phyloP scores from a whole-genome alignment of 2,329 filamentous ascomycete species.

The Cytospora leucostoma region DNA sequence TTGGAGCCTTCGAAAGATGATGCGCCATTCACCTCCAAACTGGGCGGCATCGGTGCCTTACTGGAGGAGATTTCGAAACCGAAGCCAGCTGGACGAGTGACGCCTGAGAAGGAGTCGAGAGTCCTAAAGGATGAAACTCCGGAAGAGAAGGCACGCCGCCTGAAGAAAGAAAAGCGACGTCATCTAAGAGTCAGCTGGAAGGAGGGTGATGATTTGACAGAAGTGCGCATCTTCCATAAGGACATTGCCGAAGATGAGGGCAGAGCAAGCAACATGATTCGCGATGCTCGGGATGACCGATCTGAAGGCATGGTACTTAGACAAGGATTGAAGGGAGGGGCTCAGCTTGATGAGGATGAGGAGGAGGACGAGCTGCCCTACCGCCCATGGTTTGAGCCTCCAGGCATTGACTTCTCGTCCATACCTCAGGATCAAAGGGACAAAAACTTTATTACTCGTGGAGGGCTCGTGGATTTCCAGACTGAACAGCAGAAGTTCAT shows the following conservation, averaged over 20 bases:
- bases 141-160: conserved; percentile 65
- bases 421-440: conserved; percentile 49
- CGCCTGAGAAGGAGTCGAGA: conserved; percentile 27
- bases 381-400: conserved; percentile 54
- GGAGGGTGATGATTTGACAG: conserved; percentile 64
- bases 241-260: conserved; percentile 71
- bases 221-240: conserved; percentile 70
- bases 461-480: conserved; percentile 51
- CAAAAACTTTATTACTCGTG: conserved; percentile 56
- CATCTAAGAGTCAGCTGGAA: conserved; percentile 73
- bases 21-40: conserved; percentile 33
- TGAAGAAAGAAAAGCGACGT: conserved; percentile 71
- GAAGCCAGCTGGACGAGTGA: conserved; percentile 37
- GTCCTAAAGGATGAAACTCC: conserved; percentile 55
- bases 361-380: conserved; percentile 58
- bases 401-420: conserved; percentile 47
- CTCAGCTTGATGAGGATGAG: conserved; percentile 47
- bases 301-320: conserved; percentile 72
- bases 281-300: conserved; percentile 71
- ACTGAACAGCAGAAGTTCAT: conserved; percentile 60
- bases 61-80: conserved; percentile 54
- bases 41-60: conserved; percentile 49
- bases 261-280: conserved; percentile 66
- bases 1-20: conserved; percentile 39
- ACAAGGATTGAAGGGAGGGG: conserved; percentile 46